Evolutionary conservation across 1,139 yeast genomes (phyloP).

Genomic region (Yamadazyma conglobata): DNA sequence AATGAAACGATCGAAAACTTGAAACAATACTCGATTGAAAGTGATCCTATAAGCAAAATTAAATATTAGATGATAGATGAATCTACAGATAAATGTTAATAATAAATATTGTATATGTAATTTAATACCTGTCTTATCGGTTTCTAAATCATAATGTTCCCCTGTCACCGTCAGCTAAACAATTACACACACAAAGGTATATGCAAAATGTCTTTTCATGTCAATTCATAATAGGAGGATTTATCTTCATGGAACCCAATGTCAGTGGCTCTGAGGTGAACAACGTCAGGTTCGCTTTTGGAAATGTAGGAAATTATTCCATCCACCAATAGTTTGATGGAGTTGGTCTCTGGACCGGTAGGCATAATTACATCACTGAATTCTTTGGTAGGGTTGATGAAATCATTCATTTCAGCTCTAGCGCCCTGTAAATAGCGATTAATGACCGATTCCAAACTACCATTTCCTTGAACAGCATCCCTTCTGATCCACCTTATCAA

Average conservation of each 20-base stretch:
- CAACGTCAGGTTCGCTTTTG: constrained; percentile 18
- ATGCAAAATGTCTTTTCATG: constrained; percentile 16
- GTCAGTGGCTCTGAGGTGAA: constrained; percentile 20
- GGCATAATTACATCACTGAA: constrained; percentile 83
- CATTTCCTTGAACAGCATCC: constrained; percentile 30
- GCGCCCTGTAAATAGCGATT: constrained; percentile 60
- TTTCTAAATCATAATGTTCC: too few species aligned
- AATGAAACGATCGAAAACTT: constrained; percentile 35
- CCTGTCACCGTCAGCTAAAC: too few species aligned
- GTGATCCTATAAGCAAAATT: constrained; percentile 38
- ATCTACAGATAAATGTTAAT: constrained; percentile 2
- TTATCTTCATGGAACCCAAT: constrained; percentile 42
- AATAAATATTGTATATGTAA: too few species aligned
- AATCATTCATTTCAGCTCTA: constrained; percentile 75
- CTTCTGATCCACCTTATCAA: constrained; percentile 68
- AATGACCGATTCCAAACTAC: constrained; percentile 42
- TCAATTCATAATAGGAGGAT: constrained; percentile 49
- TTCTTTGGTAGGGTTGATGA: constrained; percentile 71
- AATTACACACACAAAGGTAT: too few species aligned
- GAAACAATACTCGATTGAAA: constrained; percentile 36
- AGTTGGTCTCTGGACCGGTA: constrained; percentile 61
- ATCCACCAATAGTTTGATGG: constrained; percentile 68
- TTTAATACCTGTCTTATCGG: too few species aligned
- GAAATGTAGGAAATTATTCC: constrained; percentile 49
- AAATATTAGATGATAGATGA: constrained; percentile 1